A percentile compares a stretch with the other conserved stretches of the same genome.
These are phyloP conservation scores for Ascochyta clinopodiicola DNA, from an alignment of 2,329 filamentous ascomycete species.

Conservation along the genomic window DNA sequence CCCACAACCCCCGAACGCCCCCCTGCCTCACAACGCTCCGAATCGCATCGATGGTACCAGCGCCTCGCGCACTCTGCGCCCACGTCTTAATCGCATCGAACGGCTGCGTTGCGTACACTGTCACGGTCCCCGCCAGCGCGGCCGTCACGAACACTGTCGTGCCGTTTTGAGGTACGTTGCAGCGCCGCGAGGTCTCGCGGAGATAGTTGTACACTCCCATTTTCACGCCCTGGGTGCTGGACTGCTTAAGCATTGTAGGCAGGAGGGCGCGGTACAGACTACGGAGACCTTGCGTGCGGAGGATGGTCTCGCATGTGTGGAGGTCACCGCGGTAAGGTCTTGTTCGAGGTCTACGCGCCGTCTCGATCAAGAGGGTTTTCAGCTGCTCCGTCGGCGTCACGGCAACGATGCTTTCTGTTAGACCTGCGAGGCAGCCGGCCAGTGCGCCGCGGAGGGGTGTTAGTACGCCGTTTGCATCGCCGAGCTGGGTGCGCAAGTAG, in stretches of 20 bases:
- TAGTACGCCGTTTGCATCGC: constrained; percentile 32
- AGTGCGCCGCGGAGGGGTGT: constrained; percentile 34
- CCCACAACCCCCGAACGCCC: constrained; percentile 39
- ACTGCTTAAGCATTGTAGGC: constrained; percentile 58
- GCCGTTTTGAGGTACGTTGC: constrained; percentile 31
- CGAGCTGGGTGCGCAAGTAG: constrained; percentile 35
- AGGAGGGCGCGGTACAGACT: constrained; percentile 56
- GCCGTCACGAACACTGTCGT: constrained; percentile 36
- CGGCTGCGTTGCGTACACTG: constrained; percentile 53
- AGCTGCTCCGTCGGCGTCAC: constrained; percentile 43
- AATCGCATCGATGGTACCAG: constrained; percentile 33
- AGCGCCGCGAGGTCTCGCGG: constrained; percentile 41
- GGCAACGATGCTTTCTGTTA: constrained; percentile 35
- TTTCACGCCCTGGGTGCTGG: constrained; percentile 55
- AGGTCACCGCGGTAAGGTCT: constrained; percentile 27
- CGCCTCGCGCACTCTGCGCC: constrained; percentile 42
- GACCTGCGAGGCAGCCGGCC: constrained; percentile 38
- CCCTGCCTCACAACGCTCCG: constrained; percentile 28
- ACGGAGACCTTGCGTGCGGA: constrained; percentile 51
- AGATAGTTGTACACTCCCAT: constrained; percentile 60
- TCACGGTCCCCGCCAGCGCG: constrained; percentile 39
- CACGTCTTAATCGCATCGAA: constrained; percentile 54
- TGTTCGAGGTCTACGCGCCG: constrained; percentile 30
- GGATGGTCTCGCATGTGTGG: constrained; percentile 33
- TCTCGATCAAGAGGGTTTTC: constrained; percentile 46